Evolutionary conservation across 1,284 basidiomycete genomes (phyloP).

Genomic region (Sporisorium scitamineum): DNA sequence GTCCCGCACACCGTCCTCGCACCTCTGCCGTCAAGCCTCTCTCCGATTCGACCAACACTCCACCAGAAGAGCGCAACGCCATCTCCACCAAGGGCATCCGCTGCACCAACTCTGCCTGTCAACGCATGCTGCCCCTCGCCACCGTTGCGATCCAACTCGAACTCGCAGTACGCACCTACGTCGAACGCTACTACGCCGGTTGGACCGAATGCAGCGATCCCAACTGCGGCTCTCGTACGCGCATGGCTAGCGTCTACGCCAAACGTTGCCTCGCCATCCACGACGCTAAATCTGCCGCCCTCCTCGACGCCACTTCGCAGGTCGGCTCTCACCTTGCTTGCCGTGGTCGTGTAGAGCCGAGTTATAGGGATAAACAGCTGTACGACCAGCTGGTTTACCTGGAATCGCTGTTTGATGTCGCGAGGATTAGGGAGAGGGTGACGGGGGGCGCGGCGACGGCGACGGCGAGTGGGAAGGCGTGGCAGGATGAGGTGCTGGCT

Average conservation of each 20-base stretch:
- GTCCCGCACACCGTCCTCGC: slow-evolving; percentile 27
- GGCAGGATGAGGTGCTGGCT: slow-evolving; percentile 46
- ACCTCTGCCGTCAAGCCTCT: slow-evolving; percentile 5
- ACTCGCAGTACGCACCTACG: slow-evolving; percentile 80
- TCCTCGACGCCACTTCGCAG: slow-evolving; percentile 23
- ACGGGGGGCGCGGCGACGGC: not conserved
- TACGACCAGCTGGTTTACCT: slow-evolving; percentile 67
- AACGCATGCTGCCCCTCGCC: slow-evolving; percentile 29
- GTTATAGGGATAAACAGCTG: slow-evolving; percentile 63
- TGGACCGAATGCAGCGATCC: slow-evolving; percentile 89
- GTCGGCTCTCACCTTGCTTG: slow-evolving; percentile 36
- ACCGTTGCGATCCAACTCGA: slow-evolving; percentile 79
- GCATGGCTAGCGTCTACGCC: slow-evolving; percentile 92
- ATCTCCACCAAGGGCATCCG: slow-evolving; percentile 45
- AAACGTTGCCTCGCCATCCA: slow-evolving; percentile 70
- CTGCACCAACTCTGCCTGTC: slow-evolving; percentile 36
- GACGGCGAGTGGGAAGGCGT: slow-evolving; percentile 17
- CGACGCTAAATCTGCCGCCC: slow-evolving; percentile 31
- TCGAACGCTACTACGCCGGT: slow-evolving; percentile 86
- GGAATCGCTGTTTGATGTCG: slow-evolving; percentile 58
- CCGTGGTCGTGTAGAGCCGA: slow-evolving; percentile 43
- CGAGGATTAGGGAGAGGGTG: slow-evolving; percentile 24
- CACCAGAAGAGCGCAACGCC: slow-evolving; percentile 21
- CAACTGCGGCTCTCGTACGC: slow-evolving; percentile 84
- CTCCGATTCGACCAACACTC: slow-evolving; percentile 23